These are phyloP conservation scores for Phaeosphaeria sp. DNA, from an alignment of 2,329 filamentous ascomycete genomes.

Conservation along the genomic window DNA sequence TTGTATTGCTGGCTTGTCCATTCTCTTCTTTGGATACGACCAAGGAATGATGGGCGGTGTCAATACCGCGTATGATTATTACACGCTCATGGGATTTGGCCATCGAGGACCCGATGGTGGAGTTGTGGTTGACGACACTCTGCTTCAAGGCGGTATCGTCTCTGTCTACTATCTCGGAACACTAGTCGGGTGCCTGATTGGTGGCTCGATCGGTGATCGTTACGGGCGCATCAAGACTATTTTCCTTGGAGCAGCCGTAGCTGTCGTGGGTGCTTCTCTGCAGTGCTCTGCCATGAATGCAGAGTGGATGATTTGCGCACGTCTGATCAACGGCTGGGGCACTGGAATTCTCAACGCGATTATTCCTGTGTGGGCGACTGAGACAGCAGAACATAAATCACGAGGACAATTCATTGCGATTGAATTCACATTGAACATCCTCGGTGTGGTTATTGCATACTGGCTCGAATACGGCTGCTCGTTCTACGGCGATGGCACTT, in stretches of 20 bases:
- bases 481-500: slow-evolving; percentile 65
- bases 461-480: slow-evolving; percentile 61
- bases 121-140: slow-evolving; percentile 29
- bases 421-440: slow-evolving; percentile 76
- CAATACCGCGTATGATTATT: slow-evolving; percentile 41
- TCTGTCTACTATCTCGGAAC: slow-evolving; percentile 42
- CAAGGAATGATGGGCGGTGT: slow-evolving; percentile 45
- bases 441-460: slow-evolving; percentile 70
- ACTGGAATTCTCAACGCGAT: slow-evolving; percentile 75
- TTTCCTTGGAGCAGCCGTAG: slow-evolving; percentile 32
- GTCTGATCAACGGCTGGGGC: slow-evolving; percentile 68
- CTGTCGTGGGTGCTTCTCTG: slow-evolving; percentile 61
- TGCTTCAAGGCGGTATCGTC: slow-evolving; percentile 43
- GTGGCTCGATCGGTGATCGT: slow-evolving; percentile 33
- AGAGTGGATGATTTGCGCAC: slow-evolving; percentile 63
- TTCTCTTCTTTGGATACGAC: slow-evolving; percentile 44
- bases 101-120: slow-evolving; percentile 32
- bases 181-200: slow-evolving; percentile 30
- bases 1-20: slow-evolving; percentile 38
- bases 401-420: slow-evolving; percentile 74
- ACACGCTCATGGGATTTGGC: slow-evolving; percentile 38
- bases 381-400: slow-evolving; percentile 71
- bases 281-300: slow-evolving; percentile 71
- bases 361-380: slow-evolving; percentile 74
- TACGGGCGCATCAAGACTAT: slow-evolving; percentile 38